A percentile compares a stretch with the other conserved stretches of the same genome.
These are phyloP conservation scores for Monilinia fructicola DNA, from an alignment of 2,329 filamentous ascomycete genomes.

Conservation along the genomic window DNA sequence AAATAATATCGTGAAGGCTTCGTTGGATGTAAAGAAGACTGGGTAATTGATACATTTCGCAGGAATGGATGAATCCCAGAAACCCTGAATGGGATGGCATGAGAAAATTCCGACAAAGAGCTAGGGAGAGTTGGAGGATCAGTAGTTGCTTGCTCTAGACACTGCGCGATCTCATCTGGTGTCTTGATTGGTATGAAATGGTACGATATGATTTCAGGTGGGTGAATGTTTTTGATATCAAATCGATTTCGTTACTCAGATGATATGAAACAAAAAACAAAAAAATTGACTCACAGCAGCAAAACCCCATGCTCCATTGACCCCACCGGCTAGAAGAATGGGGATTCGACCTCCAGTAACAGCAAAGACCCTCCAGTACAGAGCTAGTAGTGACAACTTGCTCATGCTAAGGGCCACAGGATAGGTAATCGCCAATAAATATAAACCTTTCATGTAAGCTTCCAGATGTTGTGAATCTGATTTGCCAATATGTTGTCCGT, in stretches of 20 bases:
- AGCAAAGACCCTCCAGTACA: slow-evolving; percentile 17
- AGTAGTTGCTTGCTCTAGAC: background rate
- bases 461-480: slow-evolving; percentile 5
- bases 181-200: background rate
- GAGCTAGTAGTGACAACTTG: slow-evolving; percentile 12
- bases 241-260: background rate
- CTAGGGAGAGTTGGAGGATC: background rate
- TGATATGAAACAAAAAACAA: background rate
- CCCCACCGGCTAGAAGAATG: background rate
- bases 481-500: slow-evolving; percentile 15
- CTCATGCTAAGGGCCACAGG: slow-evolving; percentile 5
- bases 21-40: slow-evolving; percentile 14
- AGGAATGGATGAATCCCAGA: background rate
- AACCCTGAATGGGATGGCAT: slow-evolving; percentile 1
- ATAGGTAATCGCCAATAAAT: slow-evolving; percentile 10
- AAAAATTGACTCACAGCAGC: slow-evolving; percentile 2
- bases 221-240: background rate
- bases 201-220: background rate
- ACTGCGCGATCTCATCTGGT: background rate
- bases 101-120: background rate
- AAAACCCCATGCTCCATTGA: slow-evolving; percentile 13
- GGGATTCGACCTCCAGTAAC: background rate
- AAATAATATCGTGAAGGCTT: slow-evolving; percentile 13
- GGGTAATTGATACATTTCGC: slow-evolving; percentile 2
- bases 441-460: slow-evolving; percentile 6